Evolutionary conservation across 2,329 filamentous ascomycete species (phyloP).

Genomic region (Colletotrichum navitas): DNA sequence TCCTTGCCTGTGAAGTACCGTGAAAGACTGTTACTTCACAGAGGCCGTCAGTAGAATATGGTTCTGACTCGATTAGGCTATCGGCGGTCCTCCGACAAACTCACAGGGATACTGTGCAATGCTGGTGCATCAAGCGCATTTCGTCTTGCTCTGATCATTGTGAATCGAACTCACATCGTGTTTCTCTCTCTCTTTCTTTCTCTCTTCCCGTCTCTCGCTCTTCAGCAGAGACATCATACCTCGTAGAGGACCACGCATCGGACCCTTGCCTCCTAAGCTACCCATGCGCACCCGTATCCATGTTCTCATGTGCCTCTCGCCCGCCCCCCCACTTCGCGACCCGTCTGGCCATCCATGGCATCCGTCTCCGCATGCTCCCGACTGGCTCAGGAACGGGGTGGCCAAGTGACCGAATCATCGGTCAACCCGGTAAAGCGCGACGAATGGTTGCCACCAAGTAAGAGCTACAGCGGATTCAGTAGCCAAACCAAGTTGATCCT

Average conservation of each 20-base stretch:
- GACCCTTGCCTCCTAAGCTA: not conserved
- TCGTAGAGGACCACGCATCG: slow-evolving; percentile 14
- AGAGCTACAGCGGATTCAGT: not conserved
- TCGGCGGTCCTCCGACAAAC: not conserved
- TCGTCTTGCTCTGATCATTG: not conserved
- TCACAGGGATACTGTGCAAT: not conserved
- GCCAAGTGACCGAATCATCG: slow-evolving; percentile 35
- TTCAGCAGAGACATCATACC: not conserved
- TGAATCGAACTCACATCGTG: not conserved
- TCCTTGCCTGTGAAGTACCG: not conserved
- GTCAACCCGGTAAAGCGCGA: slow-evolving; percentile 28
- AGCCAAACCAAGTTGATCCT: slow-evolving; percentile 2
- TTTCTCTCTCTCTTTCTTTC: not conserved
- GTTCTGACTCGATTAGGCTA: not conserved
- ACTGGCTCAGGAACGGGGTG: slow-evolving; percentile 37
- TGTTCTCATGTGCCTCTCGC: not conserved
- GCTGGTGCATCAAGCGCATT: not conserved
- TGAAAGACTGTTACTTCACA: not conserved
- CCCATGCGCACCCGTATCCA: not conserved
- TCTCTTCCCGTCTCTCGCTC: not conserved
- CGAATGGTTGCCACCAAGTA: slow-evolving; percentile 19
- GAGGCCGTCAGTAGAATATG: not conserved
- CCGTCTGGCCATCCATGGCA: slow-evolving; percentile 4
- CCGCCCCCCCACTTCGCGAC: slow-evolving; percentile 17
- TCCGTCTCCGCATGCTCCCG: slow-evolving; percentile 29